Percentiles rank a stretch among this genome's conserved stretches.
These are phyloP conservation scores for Botrytis deweyae DNA, from an alignment of 2,329 filamentous ascomycete genomes.

Conservation along the genomic window DNA sequence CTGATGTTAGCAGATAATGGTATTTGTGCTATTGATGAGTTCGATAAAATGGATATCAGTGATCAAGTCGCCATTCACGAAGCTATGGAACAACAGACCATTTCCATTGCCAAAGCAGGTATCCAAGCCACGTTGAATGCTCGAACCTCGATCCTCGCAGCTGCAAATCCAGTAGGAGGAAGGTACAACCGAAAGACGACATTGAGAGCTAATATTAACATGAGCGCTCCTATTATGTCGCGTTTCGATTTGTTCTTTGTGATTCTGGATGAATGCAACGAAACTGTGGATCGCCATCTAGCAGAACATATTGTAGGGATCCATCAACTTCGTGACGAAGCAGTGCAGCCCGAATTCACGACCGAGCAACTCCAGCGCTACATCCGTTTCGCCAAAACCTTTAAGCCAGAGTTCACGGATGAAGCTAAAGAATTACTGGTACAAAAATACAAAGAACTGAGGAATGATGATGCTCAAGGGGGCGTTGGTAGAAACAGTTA, in stretches of 20 bases:
- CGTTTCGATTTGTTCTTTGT: conserved; percentile 99
- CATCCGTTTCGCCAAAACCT: conserved; percentile 93
- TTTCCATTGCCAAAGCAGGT: conserved; percentile 96
- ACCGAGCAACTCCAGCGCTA: conserved; percentile 97
- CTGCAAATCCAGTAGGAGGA: conserved; percentile 92
- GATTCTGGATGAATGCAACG: conserved; percentile 94
- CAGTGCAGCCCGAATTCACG: conserved; percentile 88
- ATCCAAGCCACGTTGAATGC: conserved; percentile 98
- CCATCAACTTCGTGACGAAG: conserved; percentile 88
- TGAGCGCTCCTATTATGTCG: conserved; percentile 98
- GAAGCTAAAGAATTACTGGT: conserved; percentile 85
- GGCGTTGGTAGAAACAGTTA: conserved; percentile 94
- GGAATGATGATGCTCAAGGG: conserved; percentile 89
- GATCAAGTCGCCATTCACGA: conserved; percentile 99
- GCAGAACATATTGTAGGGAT: conserved; percentile 93
- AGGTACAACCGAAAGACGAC: conserved; percentile 98
- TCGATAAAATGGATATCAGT: conserved; percentile 98
- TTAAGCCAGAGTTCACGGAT: conserved; percentile 86
- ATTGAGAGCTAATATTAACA: conserved; percentile 92
- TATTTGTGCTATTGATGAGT: conserved; percentile 97
- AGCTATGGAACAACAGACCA: conserved; percentile 99
- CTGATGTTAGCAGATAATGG: conserved; percentile 97
- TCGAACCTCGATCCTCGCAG: conserved; percentile 89
- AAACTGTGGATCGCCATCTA: conserved; percentile 83
- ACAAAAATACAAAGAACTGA: conserved; percentile 90